Percentiles rank a stretch among this genome's conserved stretches.
Evolutionary conservation across 2,329 filamentous ascomycete species (phyloP).

Genomic region (Aureobasidium mangrovei): DNA sequence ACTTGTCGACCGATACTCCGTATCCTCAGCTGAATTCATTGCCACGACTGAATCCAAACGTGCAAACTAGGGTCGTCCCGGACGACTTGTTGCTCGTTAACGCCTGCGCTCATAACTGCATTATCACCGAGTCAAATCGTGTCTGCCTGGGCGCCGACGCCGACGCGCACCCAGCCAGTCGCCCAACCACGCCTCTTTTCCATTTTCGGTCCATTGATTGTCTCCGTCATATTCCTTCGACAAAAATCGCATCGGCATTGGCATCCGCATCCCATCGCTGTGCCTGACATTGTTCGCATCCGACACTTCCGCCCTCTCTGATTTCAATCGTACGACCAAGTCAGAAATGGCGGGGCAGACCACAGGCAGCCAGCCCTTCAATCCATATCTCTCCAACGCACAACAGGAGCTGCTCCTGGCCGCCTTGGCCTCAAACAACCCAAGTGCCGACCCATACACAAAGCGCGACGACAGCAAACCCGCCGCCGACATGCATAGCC

Average conservation of each 20-base stretch:
- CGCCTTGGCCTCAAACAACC: constrained; percentile 39
- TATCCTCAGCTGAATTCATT: neutral
- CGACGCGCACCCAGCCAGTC: neutral
- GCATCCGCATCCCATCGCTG: neutral
- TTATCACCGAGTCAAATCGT: constrained; percentile 4
- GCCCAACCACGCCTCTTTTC: neutral
- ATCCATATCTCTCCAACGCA: constrained; percentile 36
- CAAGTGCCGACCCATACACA: neutral
- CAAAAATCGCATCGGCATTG: neutral
- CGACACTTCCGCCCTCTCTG: neutral
- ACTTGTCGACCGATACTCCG: neutral
- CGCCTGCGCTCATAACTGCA: constrained; percentile 3
- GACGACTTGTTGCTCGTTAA: neutral
- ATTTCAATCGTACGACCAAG: constrained; percentile 5
- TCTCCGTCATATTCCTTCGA: neutral
- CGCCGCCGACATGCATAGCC: constrained; percentile 19
- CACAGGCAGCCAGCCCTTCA: constrained; percentile 20
- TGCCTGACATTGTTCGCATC: neutral
- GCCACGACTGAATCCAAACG: neutral
- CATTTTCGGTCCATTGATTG: neutral
- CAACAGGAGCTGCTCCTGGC: constrained; percentile 42
- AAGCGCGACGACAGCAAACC: constrained; percentile 4
- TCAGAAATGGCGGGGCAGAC: constrained; percentile 15
- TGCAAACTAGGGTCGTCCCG: no score
- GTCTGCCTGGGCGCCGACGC: constrained; percentile 1